Evolutionary conservation across 306 rosid species (phyloP), one percentile per base, ranked within the genome.

Genomic region (Rosa chinensis): DNA sequence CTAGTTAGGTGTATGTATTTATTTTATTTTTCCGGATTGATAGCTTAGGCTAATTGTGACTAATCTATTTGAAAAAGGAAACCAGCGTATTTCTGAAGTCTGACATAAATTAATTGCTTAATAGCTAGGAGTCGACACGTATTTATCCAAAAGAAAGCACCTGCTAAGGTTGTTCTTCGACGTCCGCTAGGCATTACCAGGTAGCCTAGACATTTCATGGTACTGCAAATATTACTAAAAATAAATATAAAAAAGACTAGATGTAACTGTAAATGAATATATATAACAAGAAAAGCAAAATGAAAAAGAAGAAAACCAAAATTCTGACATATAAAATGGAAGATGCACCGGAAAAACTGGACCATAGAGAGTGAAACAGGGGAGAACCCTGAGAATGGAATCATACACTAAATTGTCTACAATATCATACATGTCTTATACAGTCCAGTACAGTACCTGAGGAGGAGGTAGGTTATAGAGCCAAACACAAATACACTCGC

Each of bases 141-240:
- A 82, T 74, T n/a, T 56, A 66, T 32, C 70, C 42, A 49, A 43
- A 79, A 32, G 68, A 20, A 17, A 72, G 76, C 4, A 55, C 67
- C 75, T 50, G 74, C 72, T 74, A 72, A 82, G 83, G 82, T 72
- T 78, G 50, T 47, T 59, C 68, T 40, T 80, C 37, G 72, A 81
- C 82, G 17, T 74, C 88, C 85, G 76, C 52, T 21, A 70, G 82
- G 78, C 77, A 87, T 58, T 61, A 64, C 77, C 28, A 47, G 58
- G 84, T 20, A 76, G 72, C 83, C 82, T 53, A 17, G 20, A 69
- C 67, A 77, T 74, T 73, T 72, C 82, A 84, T 17, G n/a, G 45
- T 16, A 50, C 45, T 72, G 63, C 40, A 8, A 28, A 28, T 32
- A 8, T 63, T 63, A 63, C 11, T 0, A 73, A 39, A n/a, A 55